These are phyloP conservation scores for Kockovaella imperatae DNA, from an alignment of 768 basidiomycete genomes.

Conservation along the genomic window DNA sequence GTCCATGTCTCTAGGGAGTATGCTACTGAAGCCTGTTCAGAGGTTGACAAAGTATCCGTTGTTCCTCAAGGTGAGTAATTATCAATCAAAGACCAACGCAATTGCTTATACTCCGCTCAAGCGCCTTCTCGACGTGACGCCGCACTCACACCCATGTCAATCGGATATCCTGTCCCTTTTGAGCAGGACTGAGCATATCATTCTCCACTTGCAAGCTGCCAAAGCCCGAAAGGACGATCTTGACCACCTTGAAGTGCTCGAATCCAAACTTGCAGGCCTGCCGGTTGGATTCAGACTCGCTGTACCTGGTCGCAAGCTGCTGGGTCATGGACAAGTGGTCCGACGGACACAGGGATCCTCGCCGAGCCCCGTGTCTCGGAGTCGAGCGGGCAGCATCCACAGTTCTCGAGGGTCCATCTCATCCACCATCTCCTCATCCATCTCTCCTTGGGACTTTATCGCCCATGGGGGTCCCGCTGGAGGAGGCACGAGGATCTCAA, in stretches of 20 bases:
- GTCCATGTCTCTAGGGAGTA: constrained; percentile 59
- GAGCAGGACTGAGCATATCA: constrained; percentile 61
- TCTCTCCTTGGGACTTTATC: constrained; percentile 27
- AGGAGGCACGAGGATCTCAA: background rate
- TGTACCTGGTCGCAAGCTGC: constrained; percentile 63
- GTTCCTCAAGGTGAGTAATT: constrained; percentile 59
- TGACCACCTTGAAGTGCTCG: constrained; percentile 59
- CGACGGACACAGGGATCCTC: constrained; percentile 20
- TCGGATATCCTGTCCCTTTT: constrained; percentile 57
- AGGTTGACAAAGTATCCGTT: constrained; percentile 63
- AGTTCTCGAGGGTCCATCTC: constrained; percentile 21
- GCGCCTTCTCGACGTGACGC: constrained; percentile 64
- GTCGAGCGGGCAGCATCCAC: constrained; percentile 14
- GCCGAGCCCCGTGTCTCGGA: background rate
- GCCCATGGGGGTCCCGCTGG: constrained; percentile 3
- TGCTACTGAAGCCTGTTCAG: constrained; percentile 68
- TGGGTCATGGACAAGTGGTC: constrained; percentile 59
- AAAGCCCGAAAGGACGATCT: constrained; percentile 81
- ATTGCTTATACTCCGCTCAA: constrained; percentile 38
- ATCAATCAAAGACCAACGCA: background rate
- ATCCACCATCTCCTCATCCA: constrained; percentile 19
- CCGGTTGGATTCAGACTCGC: constrained; percentile 55
- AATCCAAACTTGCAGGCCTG: constrained; percentile 56
- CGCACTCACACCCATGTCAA: constrained; percentile 63
- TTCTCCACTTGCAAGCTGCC: constrained; percentile 74